A percentile compares a stretch with the other conserved stretches of the same genome.
phyloP scores from a whole-genome alignment of 805 yeast genomes.

The Blastobotrys muscicola region DNA sequence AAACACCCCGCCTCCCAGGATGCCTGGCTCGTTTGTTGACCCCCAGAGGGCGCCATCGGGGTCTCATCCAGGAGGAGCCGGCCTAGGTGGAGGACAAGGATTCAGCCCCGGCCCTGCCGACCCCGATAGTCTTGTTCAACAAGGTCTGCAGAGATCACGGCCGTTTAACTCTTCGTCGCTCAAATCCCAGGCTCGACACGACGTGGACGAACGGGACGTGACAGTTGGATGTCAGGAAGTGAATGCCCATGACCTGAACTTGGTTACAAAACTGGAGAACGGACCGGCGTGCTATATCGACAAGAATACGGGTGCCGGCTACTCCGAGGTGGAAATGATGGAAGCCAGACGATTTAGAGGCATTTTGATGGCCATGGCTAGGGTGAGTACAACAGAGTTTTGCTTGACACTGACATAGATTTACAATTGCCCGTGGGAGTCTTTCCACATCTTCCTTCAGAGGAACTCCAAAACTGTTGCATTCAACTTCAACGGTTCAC shows the following conservation, averaged over 20 bases:
- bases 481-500: conserved; percentile 29
- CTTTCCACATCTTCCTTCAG: conserved; percentile 24
- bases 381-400: conserved; percentile 4
- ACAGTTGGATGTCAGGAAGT: conserved; percentile 4
- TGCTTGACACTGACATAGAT: conserved; percentile 9
- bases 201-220: conserved; percentile 2
- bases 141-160: neutral
- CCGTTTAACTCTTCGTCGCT: neutral
- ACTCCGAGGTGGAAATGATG: conserved; percentile 5
- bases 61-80: neutral
- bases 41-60: neutral
- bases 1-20: too few species aligned
- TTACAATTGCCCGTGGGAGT: conserved; percentile 17
- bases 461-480: conserved; percentile 24
- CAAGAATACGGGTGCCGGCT: neutral
- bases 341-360: conserved; percentile 12
- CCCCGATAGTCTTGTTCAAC: too few species aligned
- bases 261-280: neutral
- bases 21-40: too few species aligned
- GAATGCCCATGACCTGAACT: conserved; percentile 4
- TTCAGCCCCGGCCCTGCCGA: neutral
- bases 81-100: neutral
- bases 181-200: neutral
- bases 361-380: conserved; percentile 8
- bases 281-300: conserved; percentile 6